Evolutionary conservation across 495 filamentous ascomycete genomes (phyloP), one percentile per base, ranked within the genome.

Genomic region (Aspergillus carlsbadensis): DNA sequence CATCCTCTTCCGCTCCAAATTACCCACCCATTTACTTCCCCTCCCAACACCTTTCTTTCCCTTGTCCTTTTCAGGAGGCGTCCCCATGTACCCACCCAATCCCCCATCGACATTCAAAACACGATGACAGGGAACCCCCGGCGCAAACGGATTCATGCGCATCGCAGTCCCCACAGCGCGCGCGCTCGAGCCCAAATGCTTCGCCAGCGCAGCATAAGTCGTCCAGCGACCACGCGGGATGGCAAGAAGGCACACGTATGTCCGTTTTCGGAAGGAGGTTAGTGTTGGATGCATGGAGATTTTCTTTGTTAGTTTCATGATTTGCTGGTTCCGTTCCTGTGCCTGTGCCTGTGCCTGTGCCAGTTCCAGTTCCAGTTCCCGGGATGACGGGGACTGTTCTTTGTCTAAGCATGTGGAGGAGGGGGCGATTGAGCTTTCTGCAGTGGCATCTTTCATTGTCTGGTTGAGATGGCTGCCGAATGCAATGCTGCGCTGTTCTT

Each of bases 151-250:
- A 58, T 89, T 90, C 14, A 75, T 78, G 18, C 89, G 79, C 65
- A 90, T 81, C 0, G 90, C 90, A 55, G 86, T 89, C 10, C 91
- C 91, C 2, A 96, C 86, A 2, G 91, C 91, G 1, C 91, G 79
- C 22, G 91, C 86, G 10, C 87, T 90, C 3, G 87, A 88, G 13
- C 71, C 65, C 1, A 94, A 78, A 20, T 86, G 78, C 21, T 78
- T 73, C 0, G 90, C 81, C 29, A 96, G 70, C 1, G 86, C 79
- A 15, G 81, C 84, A 76, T 96, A 93, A 3, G 88, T 88, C 10
- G 84, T 86, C 66, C 90, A 85, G 49, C 73, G 75, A 13, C 90
- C 90, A 5, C 70, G 65, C 0, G 90, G 89, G 48, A 93, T 86
- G 62, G 87, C 84, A 54, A 81, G 80, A 6, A 92, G 85, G 40